phyloP scores from a whole-genome alignment of 805 yeast genomes.

The Monosporozyma aquatica region DNA sequence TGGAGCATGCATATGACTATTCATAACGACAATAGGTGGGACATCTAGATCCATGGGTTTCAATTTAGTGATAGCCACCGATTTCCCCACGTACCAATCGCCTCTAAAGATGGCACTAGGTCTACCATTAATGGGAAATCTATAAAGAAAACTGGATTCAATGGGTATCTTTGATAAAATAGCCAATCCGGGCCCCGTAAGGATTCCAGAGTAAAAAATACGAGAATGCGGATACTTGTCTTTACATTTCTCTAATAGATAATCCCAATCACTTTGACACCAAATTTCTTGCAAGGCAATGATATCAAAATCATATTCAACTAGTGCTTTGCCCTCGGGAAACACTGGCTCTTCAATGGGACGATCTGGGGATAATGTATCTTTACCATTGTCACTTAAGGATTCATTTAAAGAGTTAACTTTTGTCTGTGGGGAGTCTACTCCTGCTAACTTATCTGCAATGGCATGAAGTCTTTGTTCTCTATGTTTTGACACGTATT shows the following conservation, averaged over 20 bases:
- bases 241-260: constrained; percentile 40
- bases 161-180: constrained; percentile 79
- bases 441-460: constrained; percentile 50
- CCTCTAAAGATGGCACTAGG: constrained; percentile 92
- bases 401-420: not conserved
- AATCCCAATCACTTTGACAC: constrained; percentile 78
- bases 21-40: constrained; percentile 62
- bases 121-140: constrained; percentile 89
- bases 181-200: constrained; percentile 90
- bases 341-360: not conserved
- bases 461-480: constrained; percentile 59
- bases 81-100: constrained; percentile 95
- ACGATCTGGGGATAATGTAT: not conserved
- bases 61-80: constrained; percentile 66
- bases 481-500: constrained; percentile 68
- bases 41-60: constrained; percentile 34
- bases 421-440: not conserved
- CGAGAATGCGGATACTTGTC: constrained; percentile 53
- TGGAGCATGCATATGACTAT: constrained; percentile 97
- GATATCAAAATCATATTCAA: constrained; percentile 49
- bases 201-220: constrained; percentile 69
- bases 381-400: too few relatives aligned
- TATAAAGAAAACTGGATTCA: constrained; percentile 61
- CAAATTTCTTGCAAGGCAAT: constrained; percentile 94
- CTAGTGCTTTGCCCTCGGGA: constrained; percentile 13